Conservation (phyloP, 2,329 filamentous ascomycete genomes). For the Gaeumannomyces tritici region DNA sequence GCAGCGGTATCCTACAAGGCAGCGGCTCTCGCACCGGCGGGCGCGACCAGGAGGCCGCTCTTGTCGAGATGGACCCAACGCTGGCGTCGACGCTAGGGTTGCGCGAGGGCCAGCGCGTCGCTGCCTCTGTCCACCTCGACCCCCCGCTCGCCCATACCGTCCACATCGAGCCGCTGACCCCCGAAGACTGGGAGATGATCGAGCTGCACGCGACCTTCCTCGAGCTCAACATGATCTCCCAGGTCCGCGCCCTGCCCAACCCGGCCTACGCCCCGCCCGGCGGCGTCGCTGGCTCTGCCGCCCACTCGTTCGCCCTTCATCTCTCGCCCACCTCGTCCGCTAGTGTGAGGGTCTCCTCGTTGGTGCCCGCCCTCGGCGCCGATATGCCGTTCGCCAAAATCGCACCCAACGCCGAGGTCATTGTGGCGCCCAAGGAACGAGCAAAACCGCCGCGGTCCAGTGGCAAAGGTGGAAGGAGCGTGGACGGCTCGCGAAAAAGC, state of each 20-base stretch:
- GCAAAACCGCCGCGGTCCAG: constrained; percentile 60
- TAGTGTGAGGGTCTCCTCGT: constrained; percentile 74
- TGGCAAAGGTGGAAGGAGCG: constrained; percentile 69
- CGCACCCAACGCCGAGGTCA: constrained; percentile 87
- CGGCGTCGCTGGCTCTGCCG: constrained; percentile 29
- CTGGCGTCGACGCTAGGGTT: constrained; percentile 71
- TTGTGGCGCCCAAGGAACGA: constrained; percentile 88
- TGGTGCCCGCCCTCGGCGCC: constrained; percentile 63
- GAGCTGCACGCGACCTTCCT: constrained; percentile 94
- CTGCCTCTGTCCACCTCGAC: constrained; percentile 68
- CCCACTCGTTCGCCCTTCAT: constrained; percentile 82
- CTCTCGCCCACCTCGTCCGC: constrained; percentile 92
- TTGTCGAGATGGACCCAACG: constrained; percentile 80
- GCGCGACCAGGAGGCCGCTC: constrained; percentile 65
- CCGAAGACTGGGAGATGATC: constrained; percentile 98
- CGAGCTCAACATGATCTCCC: constrained; percentile 84
- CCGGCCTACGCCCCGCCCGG: constrained; percentile 52
- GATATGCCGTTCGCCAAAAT: constrained; percentile 81
- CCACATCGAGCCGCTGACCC: constrained; percentile 90
- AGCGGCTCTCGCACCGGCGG: constrained; percentile 22
- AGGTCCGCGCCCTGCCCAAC: constrained; percentile 89
- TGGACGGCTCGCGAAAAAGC: constrained; percentile 70
- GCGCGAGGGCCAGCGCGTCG: constrained; percentile 71
- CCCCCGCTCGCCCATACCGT: constrained; percentile 87
- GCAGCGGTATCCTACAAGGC: constrained; percentile 40